phyloP scores from a whole-genome alignment of 2,329 filamentous ascomycete genomes.

The Neopestalotiopsis clavispora region DNA sequence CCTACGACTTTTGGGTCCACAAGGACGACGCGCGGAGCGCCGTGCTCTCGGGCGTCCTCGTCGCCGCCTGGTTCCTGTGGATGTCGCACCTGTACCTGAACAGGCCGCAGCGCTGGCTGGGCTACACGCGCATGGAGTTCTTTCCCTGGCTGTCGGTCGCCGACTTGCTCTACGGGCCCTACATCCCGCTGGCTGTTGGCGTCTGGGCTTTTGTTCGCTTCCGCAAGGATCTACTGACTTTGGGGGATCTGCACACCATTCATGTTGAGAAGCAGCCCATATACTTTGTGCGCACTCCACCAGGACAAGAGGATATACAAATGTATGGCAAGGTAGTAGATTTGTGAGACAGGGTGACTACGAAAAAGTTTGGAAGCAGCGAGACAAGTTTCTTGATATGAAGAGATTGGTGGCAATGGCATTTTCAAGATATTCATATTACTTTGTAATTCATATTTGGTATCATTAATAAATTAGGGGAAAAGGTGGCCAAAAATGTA shows the following conservation, averaged over 20 bases:
- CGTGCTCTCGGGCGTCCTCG: background rate
- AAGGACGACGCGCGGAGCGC: background rate
- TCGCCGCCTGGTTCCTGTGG: background rate
- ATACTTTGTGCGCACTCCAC: background rate
- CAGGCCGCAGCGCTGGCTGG: conserved; percentile 1
- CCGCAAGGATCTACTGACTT: background rate
- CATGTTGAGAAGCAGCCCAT: background rate
- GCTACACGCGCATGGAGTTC: background rate
- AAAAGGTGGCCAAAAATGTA: background rate
- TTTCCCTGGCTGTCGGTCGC: background rate
- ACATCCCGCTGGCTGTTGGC: background rate
- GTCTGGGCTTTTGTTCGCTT: background rate
- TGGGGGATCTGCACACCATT: background rate
- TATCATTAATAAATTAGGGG: background rate
- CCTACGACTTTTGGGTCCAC: background rate
- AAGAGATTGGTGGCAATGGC: background rate
- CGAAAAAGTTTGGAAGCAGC: background rate
- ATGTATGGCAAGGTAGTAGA: too few relatives aligned
- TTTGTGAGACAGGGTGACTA: background rate
- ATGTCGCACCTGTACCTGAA: conserved; percentile 6
- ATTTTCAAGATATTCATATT: background rate
- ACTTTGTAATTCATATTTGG: background rate
- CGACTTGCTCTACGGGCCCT: background rate
- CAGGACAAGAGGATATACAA: background rate
- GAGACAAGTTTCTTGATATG: background rate